Percentiles rank a stretch among this genome's conserved stretches.
phyloP scores from a whole-genome alignment of 2,329 filamentous ascomycete genomes.

The Cladosporium sp. region DNA sequence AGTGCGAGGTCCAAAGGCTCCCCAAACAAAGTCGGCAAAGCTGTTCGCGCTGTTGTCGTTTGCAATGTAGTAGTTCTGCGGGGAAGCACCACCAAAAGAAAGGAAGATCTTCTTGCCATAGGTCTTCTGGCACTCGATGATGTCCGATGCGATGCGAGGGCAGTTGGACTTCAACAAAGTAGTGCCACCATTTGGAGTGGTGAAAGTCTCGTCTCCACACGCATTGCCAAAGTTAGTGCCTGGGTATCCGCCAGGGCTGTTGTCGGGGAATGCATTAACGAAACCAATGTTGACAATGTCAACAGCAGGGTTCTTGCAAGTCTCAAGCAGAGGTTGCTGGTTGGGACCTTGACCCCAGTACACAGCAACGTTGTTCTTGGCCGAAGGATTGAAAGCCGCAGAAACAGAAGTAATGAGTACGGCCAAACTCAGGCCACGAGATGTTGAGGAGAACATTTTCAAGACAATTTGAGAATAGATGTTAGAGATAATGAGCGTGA shows the following conservation, averaged over 20 bases:
- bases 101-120: constrained; percentile 49
- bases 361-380: constrained; percentile 52
- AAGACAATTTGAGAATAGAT: constrained; percentile 25
- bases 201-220: constrained; percentile 46
- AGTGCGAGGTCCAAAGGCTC: constrained; percentile 44
- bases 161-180: constrained; percentile 44
- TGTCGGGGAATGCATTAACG: constrained; percentile 55
- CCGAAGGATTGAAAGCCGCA: constrained; percentile 43
- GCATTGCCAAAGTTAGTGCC: constrained; percentile 59
- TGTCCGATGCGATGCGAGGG: constrained; percentile 43
- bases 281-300: constrained; percentile 60
- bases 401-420: constrained; percentile 34
- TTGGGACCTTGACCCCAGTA: constrained; percentile 58
- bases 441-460: constrained; percentile 32
- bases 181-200: constrained; percentile 36
- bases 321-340: constrained; percentile 51
- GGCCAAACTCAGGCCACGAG: constrained; percentile 37
- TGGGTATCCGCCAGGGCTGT: constrained; percentile 48
- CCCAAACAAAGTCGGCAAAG: constrained; percentile 49
- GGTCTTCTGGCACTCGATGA: constrained; percentile 45
- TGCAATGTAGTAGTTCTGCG: constrained; percentile 45
- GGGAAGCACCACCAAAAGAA: constrained; percentile 46
- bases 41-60: constrained; percentile 42
- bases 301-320: constrained; percentile 52
- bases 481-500: constrained; percentile 41